These are phyloP conservation scores for Nadsonia fulvescens DNA, from an alignment of 805 yeast species.

Conservation along the genomic window DNA sequence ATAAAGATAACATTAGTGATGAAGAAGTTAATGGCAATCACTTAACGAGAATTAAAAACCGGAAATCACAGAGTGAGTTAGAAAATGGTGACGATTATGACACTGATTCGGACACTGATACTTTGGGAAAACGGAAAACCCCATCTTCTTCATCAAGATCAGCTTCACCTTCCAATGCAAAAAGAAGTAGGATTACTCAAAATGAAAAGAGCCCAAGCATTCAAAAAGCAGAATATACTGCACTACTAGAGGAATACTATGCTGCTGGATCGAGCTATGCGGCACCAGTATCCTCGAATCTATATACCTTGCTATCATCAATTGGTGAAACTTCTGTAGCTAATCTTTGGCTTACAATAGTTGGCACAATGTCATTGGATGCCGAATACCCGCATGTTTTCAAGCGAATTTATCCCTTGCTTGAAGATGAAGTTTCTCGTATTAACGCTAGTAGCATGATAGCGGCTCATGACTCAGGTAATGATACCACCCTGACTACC, in stretches of 20 bases:
- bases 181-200: too few relatives aligned
- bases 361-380: constrained; percentile 76
- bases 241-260: constrained; percentile 55
- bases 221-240: constrained; percentile 20
- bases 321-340: constrained; percentile 63
- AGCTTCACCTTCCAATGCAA: too few relatives aligned
- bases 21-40: constrained; percentile 8
- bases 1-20: constrained; percentile 12
- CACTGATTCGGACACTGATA: too few relatives aligned
- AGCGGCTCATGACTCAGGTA: constrained; percentile 11
- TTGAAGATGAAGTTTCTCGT: constrained; percentile 70
- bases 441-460: constrained; percentile 22
- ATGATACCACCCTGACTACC: constrained; percentile 29
- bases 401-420: constrained; percentile 48
- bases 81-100: too few relatives aligned
- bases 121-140: too few relatives aligned
- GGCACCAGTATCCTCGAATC: constrained; percentile 59
- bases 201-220: constrained; percentile 7
- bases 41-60: constrained; percentile 8
- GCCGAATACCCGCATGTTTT: constrained; percentile 53
- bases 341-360: constrained; percentile 69
- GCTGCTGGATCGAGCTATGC: constrained; percentile 63
- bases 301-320: constrained; percentile 61
- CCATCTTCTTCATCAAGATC: too few relatives aligned
- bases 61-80: too few relatives aligned